Conservation (phyloP, 345 rosid genomes). For the Leavenworthia alabamica region DNA sequence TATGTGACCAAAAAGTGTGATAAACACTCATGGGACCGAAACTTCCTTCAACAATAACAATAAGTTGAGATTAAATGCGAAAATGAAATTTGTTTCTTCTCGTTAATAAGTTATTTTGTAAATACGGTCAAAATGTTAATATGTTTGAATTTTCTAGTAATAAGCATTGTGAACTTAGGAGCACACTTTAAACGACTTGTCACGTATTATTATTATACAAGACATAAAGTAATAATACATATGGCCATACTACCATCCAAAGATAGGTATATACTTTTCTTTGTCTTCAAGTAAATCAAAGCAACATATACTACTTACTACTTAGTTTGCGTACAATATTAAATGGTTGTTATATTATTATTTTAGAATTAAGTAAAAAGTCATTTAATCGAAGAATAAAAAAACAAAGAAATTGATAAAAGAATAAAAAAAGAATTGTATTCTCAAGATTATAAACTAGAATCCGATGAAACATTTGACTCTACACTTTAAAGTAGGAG, state of each 20-base stretch:
- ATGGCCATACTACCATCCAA: neutral
- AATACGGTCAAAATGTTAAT: neutral
- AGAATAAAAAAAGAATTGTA: neutral
- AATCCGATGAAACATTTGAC: neutral
- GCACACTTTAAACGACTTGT: no score
- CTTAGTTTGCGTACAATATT: neutral
- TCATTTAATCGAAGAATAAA: neutral
- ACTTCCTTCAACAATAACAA: slow-evolving; percentile 28
- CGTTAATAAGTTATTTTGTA: neutral
- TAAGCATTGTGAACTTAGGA: no score
- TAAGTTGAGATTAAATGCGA: neutral
- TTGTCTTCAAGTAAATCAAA: slow-evolving; percentile 18
- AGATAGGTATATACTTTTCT: slow-evolving; percentile 27
- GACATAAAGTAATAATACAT: neutral
- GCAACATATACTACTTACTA: neutral
- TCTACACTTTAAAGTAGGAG: neutral
- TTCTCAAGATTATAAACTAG: neutral
- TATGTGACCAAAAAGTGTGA: slow-evolving; percentile 31
- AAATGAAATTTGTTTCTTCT: no score
- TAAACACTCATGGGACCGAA: slow-evolving; percentile 18
- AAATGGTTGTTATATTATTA: neutral
- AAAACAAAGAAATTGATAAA: no score
- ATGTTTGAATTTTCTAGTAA: no score
- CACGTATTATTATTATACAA: no score
- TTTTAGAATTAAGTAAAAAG: neutral